Conservation (phyloP, 2,329 filamentous ascomycete genomes). For the Venturia aucupariae region DNA sequence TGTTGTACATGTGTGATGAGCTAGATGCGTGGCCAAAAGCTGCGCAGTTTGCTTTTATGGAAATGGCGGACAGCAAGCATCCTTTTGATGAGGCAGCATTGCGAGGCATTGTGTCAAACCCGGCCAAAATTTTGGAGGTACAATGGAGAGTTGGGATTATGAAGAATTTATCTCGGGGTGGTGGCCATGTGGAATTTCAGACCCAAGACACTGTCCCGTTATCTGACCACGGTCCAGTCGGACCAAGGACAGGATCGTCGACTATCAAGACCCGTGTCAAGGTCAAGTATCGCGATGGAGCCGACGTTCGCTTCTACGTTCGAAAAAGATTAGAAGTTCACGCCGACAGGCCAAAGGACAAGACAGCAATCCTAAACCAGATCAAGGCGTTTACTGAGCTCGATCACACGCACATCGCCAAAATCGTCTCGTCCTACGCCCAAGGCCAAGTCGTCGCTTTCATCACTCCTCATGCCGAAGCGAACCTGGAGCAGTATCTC, state of each 20-base stretch:
- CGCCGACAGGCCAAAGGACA: constrained; percentile 17
- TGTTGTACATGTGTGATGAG: constrained; percentile 31
- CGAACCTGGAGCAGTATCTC: constrained; percentile 30
- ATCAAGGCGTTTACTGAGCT: constrained; percentile 29
- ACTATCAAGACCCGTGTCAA: constrained; percentile 25
- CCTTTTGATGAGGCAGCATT: constrained; percentile 30
- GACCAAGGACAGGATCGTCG: constrained; percentile 22
- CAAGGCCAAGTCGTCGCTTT: constrained; percentile 30
- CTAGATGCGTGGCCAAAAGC: constrained; percentile 30
- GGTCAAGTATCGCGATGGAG: constrained; percentile 27
- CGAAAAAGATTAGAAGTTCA: constrained; percentile 26
- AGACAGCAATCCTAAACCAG: constrained; percentile 27
- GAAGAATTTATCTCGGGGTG: constrained; percentile 29
- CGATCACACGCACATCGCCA: constrained; percentile 31
- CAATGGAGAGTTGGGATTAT: constrained; percentile 32
- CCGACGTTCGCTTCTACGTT: constrained; percentile 27
- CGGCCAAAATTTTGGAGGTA: constrained; percentile 29
- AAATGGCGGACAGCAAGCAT: constrained; percentile 29
- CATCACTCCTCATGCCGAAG: constrained; percentile 25
- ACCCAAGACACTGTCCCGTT: constrained; percentile 29
- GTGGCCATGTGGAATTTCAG: constrained; percentile 29
- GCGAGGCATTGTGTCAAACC: constrained; percentile 29
- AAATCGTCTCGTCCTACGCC: constrained; percentile 29
- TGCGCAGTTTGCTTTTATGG: constrained; percentile 29
- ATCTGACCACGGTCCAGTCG: constrained; percentile 24